These are phyloP conservation scores for Colletotrichum cereale DNA, from an alignment of 2,329 filamentous ascomycete genomes.

Conservation along the genomic window DNA sequence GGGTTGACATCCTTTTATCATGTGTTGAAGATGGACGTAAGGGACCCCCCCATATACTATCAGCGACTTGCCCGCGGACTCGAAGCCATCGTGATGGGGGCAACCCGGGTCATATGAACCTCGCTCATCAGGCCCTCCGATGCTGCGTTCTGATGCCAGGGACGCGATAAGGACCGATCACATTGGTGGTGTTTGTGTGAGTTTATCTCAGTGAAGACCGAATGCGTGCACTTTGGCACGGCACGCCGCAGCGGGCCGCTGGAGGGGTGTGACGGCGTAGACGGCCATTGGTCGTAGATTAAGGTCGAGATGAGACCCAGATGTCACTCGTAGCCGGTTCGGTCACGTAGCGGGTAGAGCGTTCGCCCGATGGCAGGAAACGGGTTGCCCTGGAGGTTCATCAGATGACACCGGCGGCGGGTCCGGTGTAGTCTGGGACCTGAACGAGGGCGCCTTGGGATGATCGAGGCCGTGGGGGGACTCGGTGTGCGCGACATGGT, in stretches of 20 bases:
- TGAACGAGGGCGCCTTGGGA: not conserved
- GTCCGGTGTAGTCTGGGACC: too few relatives aligned
- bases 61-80: too few relatives aligned
- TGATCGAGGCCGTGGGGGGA: not conserved
- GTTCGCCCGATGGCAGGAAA: not conserved
- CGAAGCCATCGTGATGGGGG: not conserved
- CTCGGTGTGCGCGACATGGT: not conserved
- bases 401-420: slow-evolving; percentile 8
- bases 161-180: slow-evolving; percentile 4
- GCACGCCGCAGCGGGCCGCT: slow-evolving; percentile 27
- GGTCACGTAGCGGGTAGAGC: not conserved
- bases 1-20: not conserved
- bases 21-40: not conserved
- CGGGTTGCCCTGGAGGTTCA: not conserved
- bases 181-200: not conserved
- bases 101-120: not conserved
- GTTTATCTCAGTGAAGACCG: not conserved
- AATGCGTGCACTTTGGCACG: slow-evolving; percentile 21
- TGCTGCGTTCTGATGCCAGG: not conserved
- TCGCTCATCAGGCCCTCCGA: not conserved
- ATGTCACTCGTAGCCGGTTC: slow-evolving; percentile 27
- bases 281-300: slow-evolving; percentile 22
- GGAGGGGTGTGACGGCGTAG: slow-evolving; percentile 25
- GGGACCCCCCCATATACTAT: too few relatives aligned
- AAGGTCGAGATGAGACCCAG: slow-evolving; percentile 19